Evolutionary conservation across 2,329 filamentous ascomycete species (phyloP).

Genomic region (Alternaria conjuncta): DNA sequence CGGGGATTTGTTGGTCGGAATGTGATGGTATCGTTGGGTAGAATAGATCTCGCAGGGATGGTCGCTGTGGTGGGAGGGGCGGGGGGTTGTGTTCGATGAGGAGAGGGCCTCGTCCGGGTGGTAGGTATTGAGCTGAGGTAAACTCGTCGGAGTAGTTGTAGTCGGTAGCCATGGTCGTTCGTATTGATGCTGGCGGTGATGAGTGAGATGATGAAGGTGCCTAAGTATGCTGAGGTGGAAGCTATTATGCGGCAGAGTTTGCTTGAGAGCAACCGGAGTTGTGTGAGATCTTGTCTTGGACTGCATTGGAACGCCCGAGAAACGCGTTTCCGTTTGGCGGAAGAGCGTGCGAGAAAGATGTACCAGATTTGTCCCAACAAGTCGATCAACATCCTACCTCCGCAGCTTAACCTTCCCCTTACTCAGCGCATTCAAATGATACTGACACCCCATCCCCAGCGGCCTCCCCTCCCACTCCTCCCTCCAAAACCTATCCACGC

Average conservation of each 20-base stretch:
- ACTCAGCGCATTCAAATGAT: conserved; percentile 20
- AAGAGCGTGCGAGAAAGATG: not conserved
- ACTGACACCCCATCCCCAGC: conserved; percentile 34
- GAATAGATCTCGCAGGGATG: too few species aligned
- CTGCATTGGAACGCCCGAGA: not conserved
- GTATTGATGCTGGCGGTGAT: not conserved
- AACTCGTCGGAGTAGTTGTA: not conserved
- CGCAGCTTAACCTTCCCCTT: not conserved
- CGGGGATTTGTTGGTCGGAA: too few species aligned
- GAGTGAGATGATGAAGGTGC: too few species aligned
- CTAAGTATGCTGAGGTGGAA: not conserved
- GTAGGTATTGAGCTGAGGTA: too few species aligned
- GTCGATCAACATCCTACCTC: not conserved
- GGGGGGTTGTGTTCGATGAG: too few species aligned
- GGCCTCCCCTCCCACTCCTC: conserved; percentile 26
- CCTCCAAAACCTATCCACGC: conserved; percentile 20
- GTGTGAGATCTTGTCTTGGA: not conserved
- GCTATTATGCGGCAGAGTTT: not conserved
- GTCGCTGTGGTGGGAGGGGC: too few species aligned
- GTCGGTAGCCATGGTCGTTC: not conserved
- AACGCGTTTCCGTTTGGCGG: fast-evolving
- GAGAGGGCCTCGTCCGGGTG: too few species aligned
- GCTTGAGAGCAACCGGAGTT: not conserved
- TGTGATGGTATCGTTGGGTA: too few species aligned
- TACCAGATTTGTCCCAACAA: fast-evolving